Percentiles rank a stretch among this genome's conserved stretches.
These are phyloP conservation scores for maize (Zea mays) DNA, from an alignment of 176 grass and related monocot genomes.

Conservation along the genomic window Zm-B73-REFERENCE-NAM-5.0 NC_050101.1:134137501-134138000, in stretches of 20 bases:
- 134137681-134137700: conserved; percentile 85
- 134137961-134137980: conserved; percentile 62
- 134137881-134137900: conserved; percentile 55
- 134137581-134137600: conserved; percentile 10
- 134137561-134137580: conserved; percentile 60
- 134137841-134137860: conserved; percentile 2
- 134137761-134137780: conserved; percentile 25
- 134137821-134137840: conserved; percentile 12
- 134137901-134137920: conserved; percentile 53
- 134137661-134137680: conserved; percentile 72
- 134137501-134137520: conserved; percentile 85
- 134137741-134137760: conserved; percentile 23
- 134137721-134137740: conserved; percentile 59
- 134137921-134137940: conserved; percentile 64
- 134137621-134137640: neutral
- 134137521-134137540: conserved; percentile 70
- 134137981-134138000: conserved; percentile 85
- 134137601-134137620: conserved; percentile 19
- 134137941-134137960: conserved; percentile 83
- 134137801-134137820: conserved; percentile 25
- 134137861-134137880: conserved; percentile 62
- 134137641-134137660: conserved; percentile 56
- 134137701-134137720: conserved; percentile 76
- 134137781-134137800: conserved; percentile 59
- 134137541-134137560: conserved; percentile 66